Evolutionary conservation across 352 stramenopile species (phyloP).

Genomic region (Peronosclerospora sorghi): DNA sequence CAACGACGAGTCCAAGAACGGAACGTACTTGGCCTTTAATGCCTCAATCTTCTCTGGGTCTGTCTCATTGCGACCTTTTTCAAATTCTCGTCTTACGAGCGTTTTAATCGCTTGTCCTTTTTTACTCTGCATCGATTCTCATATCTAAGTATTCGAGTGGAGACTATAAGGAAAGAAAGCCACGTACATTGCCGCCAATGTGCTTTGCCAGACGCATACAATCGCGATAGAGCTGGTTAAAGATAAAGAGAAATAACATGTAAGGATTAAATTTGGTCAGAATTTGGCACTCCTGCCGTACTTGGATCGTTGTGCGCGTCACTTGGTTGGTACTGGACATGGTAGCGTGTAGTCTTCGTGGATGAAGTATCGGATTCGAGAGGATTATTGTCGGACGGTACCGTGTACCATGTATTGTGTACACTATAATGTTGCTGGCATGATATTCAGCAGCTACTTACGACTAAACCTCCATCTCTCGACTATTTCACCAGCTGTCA

Average conservation of each 20-base stretch:
- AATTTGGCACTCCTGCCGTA: constrained; percentile 1
- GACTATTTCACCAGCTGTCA: no score
- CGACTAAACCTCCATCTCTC: no score
- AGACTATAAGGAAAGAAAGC: not conserved
- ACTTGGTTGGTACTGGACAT: constrained; percentile 57
- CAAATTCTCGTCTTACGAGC: constrained; percentile 67
- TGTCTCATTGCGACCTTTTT: constrained; percentile 64
- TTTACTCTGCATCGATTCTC: constrained; percentile 46
- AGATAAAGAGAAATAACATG: no score
- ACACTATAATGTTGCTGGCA: no score
- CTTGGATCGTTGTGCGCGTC: constrained; percentile 64
- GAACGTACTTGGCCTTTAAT: constrained; percentile 73
- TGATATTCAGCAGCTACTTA: no score
- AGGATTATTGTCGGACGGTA: no score
- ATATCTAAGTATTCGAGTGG: not conserved
- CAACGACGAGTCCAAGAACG: not conserved
- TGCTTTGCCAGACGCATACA: constrained; percentile 80
- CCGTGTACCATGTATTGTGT: no score
- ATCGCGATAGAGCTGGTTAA: constrained; percentile 65
- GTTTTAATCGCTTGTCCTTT: constrained; percentile 67
- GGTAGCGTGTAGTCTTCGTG: not conserved
- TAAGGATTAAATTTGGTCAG: no score
- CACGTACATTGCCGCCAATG: constrained; percentile 68
- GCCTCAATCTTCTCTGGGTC: constrained; percentile 74
- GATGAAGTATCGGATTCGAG: no score